A percentile compares a stretch with the other conserved stretches of the same genome.
Conservation (phyloP, 768 basidiomycete species). For the Lyophyllum semitale region DNA sequence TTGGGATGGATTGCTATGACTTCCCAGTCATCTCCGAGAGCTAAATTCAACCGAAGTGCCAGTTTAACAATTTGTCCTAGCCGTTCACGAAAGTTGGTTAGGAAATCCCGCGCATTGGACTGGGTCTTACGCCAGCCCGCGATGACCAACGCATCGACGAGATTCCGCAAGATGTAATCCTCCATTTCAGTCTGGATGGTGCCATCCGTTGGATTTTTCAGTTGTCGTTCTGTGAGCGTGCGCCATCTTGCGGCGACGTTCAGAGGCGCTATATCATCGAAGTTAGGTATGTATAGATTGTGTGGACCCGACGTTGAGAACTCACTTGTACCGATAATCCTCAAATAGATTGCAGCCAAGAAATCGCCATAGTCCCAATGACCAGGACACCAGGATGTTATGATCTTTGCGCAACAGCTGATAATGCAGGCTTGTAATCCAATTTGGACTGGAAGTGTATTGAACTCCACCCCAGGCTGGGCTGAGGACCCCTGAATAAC, state of each 20-base stretch:
- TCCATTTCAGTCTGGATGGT: conserved; percentile 18
- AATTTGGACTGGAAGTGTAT: conserved; percentile 36
- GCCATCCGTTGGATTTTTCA: conserved; percentile 19
- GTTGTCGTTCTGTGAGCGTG: conserved; percentile 25
- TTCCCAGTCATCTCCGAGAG: conserved; percentile 27
- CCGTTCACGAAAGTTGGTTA: conserved; percentile 11
- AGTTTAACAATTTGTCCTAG: conserved; percentile 26
- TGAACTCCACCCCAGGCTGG: conserved; percentile 23
- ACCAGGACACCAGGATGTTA: conserved; percentile 42
- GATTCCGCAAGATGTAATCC: conserved; percentile 5
- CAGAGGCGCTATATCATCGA: conserved; percentile 13
- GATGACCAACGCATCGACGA: conserved; percentile 25
- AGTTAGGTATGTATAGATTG: background rate
- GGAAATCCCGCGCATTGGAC: conserved; percentile 1
- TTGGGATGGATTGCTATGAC: conserved; percentile 26
- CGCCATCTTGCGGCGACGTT: conserved; percentile 26
- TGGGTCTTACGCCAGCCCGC: conserved; percentile 26
- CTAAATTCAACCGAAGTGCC: conserved; percentile 32
- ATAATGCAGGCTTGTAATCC: conserved; percentile 43
- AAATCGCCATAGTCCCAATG: conserved; percentile 45
- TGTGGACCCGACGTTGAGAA: background rate
- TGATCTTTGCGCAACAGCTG: conserved; percentile 38
- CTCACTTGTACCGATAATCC: conserved; percentile 38
- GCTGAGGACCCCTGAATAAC: conserved; percentile 27
- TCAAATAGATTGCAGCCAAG: conserved; percentile 35